A percentile compares a stretch with the other conserved stretches of the same genome.
These are phyloP conservation scores for Nannizzia gypsea DNA, from an alignment of 2,329 filamentous ascomycete species.

Conservation along the genomic window DNA sequence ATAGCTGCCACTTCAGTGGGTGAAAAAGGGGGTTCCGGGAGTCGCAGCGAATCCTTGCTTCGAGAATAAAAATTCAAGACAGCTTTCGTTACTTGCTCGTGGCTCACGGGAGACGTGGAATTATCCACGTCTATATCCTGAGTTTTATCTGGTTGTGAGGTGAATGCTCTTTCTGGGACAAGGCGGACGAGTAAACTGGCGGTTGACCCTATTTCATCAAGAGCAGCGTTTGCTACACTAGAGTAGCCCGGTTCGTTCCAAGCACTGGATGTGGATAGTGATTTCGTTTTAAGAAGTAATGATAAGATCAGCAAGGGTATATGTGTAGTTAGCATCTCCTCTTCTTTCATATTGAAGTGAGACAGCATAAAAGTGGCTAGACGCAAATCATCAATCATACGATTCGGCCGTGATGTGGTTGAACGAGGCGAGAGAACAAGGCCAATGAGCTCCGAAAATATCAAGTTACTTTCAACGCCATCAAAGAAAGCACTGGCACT, in stretches of 20 bases:
- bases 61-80: constrained; percentile 57
- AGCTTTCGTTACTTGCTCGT: constrained; percentile 43
- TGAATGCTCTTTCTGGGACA: constrained; percentile 53
- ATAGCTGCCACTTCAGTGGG: constrained; percentile 47
- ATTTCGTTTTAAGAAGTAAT: constrained; percentile 40
- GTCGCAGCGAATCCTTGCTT: constrained; percentile 58
- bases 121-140: neutral
- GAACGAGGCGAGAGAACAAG: constrained; percentile 48
- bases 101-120: constrained; percentile 11
- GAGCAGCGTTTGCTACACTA: constrained; percentile 18
- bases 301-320: constrained; percentile 65
- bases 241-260: constrained; percentile 13
- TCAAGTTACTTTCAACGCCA: constrained; percentile 84
- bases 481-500: constrained; percentile 96
- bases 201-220: constrained; percentile 31
- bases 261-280: constrained; percentile 17
- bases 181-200: constrained; percentile 49
- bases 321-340: constrained; percentile 86
- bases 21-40: constrained; percentile 48
- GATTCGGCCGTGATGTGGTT: constrained; percentile 39
- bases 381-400: constrained; percentile 50
- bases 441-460: constrained; percentile 70
- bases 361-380: constrained; percentile 70
- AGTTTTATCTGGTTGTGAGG: neutral
- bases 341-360: constrained; percentile 87